These are phyloP conservation scores for Pleurotus sapidus DNA, from an alignment of 768 basidiomycete genomes.

Conservation along the genomic window DNA sequence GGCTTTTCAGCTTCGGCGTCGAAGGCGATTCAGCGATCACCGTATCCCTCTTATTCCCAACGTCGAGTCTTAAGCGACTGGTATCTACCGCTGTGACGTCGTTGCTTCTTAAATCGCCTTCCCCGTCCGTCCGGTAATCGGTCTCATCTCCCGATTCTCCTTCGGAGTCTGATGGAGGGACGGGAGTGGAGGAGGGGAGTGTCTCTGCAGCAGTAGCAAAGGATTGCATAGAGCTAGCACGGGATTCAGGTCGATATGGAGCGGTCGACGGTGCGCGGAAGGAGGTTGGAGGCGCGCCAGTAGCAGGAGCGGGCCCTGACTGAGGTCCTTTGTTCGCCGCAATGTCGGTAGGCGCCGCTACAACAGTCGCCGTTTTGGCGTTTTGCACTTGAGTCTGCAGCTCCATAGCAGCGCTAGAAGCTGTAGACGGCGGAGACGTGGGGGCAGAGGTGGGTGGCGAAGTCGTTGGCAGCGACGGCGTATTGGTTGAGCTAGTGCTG, in stretches of 20 bases:
- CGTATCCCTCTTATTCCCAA: background rate
- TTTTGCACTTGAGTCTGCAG: background rate
- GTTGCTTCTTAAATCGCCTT: background rate
- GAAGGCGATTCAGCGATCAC: background rate
- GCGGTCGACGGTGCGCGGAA: constrained; percentile 3
- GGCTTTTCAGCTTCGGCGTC: background rate
- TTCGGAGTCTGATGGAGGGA: background rate
- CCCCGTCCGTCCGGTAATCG: background rate
- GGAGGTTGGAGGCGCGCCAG: constrained; percentile 2
- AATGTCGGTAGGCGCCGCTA: background rate
- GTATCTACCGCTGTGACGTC: background rate
- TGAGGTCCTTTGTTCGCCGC: background rate
- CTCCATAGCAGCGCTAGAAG: background rate
- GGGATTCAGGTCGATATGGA: constrained; percentile 4
- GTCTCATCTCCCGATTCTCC: background rate
- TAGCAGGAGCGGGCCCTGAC: background rate
- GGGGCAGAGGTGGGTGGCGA: constrained; percentile 1
- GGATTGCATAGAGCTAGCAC: constrained; percentile 11
- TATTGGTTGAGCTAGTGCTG: background rate
- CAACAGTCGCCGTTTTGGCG: background rate
- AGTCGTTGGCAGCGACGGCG: background rate
- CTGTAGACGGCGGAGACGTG: background rate
- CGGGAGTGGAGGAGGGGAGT: background rate
- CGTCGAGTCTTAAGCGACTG: background rate
- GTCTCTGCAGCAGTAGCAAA: constrained; percentile 11